These are phyloP conservation scores for Rhizopogon vinicolor DNA, from an alignment of 768 basidiomycete genomes.

Conservation along the genomic window DNA sequence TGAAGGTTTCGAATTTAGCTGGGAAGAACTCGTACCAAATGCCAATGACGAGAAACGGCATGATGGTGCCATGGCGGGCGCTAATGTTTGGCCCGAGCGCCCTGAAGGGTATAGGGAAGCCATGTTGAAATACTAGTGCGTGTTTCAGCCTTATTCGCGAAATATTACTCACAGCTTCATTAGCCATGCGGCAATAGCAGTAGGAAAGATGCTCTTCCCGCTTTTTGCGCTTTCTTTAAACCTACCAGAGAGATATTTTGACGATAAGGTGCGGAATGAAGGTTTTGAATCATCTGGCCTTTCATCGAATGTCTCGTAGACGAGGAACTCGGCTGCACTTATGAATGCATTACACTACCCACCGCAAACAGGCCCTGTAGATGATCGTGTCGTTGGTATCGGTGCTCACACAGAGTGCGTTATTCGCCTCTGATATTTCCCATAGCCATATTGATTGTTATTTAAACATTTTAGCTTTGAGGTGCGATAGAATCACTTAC, in stretches of 20 bases:
- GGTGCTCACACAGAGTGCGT: slow-evolving; percentile 75
- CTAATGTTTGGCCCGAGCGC: slow-evolving; percentile 75
- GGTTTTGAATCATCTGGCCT: neutral
- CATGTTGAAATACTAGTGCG: slow-evolving; percentile 66
- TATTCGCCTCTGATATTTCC: neutral
- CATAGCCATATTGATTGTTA: neutral
- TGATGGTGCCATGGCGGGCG: slow-evolving; percentile 60
- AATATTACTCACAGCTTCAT: slow-evolving; percentile 1
- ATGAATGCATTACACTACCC: slow-evolving; percentile 76
- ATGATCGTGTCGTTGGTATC: slow-evolving; percentile 66
- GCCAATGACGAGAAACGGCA: slow-evolving; percentile 24
- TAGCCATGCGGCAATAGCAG: slow-evolving; percentile 46
- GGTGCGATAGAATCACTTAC: slow-evolving; percentile 19
- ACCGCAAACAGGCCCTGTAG: slow-evolving; percentile 48
- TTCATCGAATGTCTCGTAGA: slow-evolving; percentile 30
- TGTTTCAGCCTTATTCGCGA: slow-evolving; percentile 12
- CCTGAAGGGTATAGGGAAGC: slow-evolving; percentile 56
- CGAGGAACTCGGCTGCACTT: slow-evolving; percentile 54
- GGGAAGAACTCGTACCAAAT: slow-evolving; percentile 44
- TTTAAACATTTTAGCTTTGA: slow-evolving; percentile 30
- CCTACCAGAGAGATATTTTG: slow-evolving; percentile 56
- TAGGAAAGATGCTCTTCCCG: slow-evolving; percentile 60
- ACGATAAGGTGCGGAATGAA: slow-evolving; percentile 48
- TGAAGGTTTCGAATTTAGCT: slow-evolving; percentile 87
- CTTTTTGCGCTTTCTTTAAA: slow-evolving; percentile 67